phyloP scores from a whole-genome alignment of 2,329 filamentous ascomycete genomes.

The Coniochaeta ligniaria region DNA sequence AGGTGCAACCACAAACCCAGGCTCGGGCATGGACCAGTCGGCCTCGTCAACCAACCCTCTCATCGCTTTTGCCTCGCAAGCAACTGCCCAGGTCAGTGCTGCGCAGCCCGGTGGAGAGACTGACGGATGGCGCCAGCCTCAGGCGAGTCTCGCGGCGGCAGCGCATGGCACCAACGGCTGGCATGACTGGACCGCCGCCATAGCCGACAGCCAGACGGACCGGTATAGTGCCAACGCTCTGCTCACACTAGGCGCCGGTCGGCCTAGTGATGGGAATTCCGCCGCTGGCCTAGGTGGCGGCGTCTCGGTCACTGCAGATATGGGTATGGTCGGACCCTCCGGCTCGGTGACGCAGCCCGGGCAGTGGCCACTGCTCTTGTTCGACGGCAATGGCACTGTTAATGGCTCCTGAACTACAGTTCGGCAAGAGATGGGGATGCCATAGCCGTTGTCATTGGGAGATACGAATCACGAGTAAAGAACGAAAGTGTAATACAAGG shows the following conservation, averaged over 20 bases:
- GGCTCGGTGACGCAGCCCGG: conserved; percentile 6
- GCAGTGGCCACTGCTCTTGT: conserved; percentile 18
- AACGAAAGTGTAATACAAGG: background rate
- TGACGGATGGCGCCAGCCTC: conserved; percentile 11
- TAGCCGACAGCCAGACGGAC: conserved; percentile 38
- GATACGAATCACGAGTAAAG: background rate
- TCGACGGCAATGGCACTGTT: conserved; percentile 7
- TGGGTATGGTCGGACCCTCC: conserved; percentile 6
- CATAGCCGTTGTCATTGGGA: background rate
- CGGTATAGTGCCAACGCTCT: conserved; percentile 42
- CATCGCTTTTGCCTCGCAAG: conserved; percentile 29
- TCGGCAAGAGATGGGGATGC: too few species aligned
- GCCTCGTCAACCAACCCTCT: conserved; percentile 24
- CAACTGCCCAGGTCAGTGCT: conserved; percentile 4
- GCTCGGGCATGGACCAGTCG: conserved; percentile 6
- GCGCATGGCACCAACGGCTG: conserved; percentile 34
- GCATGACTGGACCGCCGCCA: conserved; percentile 47
- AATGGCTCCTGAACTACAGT: background rate
- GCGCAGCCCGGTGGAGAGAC: conserved; percentile 14
- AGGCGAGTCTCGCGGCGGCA: conserved; percentile 7
- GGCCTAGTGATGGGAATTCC: conserved; percentile 7
- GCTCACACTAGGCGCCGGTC: conserved; percentile 34
- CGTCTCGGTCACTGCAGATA: conserved; percentile 5
- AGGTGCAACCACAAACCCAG: conserved; percentile 9
- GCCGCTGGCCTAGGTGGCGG: conserved; percentile 4